Conservation (phyloP, 495 filamentous ascomycete species). For the Aspergillus campestris region DNA sequence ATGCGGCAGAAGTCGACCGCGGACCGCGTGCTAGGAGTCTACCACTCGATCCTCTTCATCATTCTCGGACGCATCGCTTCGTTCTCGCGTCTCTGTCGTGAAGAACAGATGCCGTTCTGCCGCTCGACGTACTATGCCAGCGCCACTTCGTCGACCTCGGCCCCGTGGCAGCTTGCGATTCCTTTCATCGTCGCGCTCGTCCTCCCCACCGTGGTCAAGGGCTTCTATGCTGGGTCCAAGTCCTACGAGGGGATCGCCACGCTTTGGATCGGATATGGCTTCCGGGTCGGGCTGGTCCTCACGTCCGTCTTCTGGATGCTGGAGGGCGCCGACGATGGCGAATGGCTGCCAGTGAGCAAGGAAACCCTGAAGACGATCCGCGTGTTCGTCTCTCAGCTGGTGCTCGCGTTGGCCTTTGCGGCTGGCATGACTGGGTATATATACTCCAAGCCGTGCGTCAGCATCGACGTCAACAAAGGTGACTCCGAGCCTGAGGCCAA, state of each 20-base stretch:
- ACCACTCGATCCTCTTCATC: slow-evolving; percentile 79
- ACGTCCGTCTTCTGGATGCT: slow-evolving; percentile 80
- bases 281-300: slow-evolving; percentile 68
- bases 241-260: slow-evolving; percentile 81
- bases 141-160: slow-evolving; percentile 82
- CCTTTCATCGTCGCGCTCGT: slow-evolving; percentile 65
- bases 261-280: slow-evolving; percentile 71
- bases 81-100: slow-evolving; percentile 86
- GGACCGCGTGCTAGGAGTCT: slow-evolving; percentile 65
- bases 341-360: slow-evolving; percentile 62
- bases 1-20: slow-evolving; percentile 53
- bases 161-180: slow-evolving; percentile 79
- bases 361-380: slow-evolving; percentile 65
- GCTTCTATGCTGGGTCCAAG: slow-evolving; percentile 64
- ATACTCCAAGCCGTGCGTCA: slow-evolving; percentile 69
- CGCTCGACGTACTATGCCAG: slow-evolving; percentile 93
- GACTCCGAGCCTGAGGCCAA: slow-evolving; percentile 14
- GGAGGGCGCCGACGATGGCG: slow-evolving; percentile 81
- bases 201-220: slow-evolving; percentile 70
- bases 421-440: slow-evolving; percentile 63
- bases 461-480: slow-evolving; percentile 38
- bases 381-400: slow-evolving; percentile 63
- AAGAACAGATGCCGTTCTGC: slow-evolving; percentile 98
- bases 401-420: slow-evolving; percentile 58
- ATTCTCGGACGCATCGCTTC: slow-evolving; percentile 74